These are phyloP conservation scores for Lachnellula occidentalis DNA, from an alignment of 2,329 filamentous ascomycete genomes.

Conservation along the genomic window DNA sequence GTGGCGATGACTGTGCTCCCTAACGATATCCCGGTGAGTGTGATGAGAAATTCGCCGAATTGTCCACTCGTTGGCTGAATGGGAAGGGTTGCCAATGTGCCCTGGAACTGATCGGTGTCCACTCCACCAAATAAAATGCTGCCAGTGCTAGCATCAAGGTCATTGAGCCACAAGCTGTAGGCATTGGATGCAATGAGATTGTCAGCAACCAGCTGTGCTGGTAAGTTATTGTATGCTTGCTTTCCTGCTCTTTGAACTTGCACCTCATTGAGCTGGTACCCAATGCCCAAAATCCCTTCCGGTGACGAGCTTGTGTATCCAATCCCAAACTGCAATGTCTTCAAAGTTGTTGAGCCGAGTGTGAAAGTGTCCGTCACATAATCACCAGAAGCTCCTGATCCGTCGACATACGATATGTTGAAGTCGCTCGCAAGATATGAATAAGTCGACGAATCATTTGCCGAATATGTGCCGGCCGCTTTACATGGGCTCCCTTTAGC, in stretches of 20 bases:
- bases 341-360: constrained; percentile 49
- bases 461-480: constrained; percentile 59
- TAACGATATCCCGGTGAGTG: constrained; percentile 54
- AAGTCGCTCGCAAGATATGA: constrained; percentile 68
- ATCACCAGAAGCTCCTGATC: constrained; percentile 69
- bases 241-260: constrained; percentile 54
- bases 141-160: constrained; percentile 59
- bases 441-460: constrained; percentile 72
- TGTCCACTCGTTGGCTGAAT: constrained; percentile 48
- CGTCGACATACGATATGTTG: constrained; percentile 85
- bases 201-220: constrained; percentile 55
- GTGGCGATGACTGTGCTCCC: constrained; percentile 39
- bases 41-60: constrained; percentile 62
- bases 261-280: constrained; percentile 75
- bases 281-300: constrained; percentile 80
- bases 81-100: constrained; percentile 60
- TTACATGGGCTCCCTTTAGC: constrained; percentile 46
- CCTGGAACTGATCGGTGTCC: constrained; percentile 59
- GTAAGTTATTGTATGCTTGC: constrained; percentile 61
- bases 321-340: constrained; percentile 64
- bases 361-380: constrained; percentile 71
- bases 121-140: constrained; percentile 72
- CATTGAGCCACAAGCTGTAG: constrained; percentile 72
- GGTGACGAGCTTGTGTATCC: constrained; percentile 56
- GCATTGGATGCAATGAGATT: constrained; percentile 60